Base-by-base conservation (phyloP, 345 rosid genomes). In the Gossypium stocksii region DNA sequence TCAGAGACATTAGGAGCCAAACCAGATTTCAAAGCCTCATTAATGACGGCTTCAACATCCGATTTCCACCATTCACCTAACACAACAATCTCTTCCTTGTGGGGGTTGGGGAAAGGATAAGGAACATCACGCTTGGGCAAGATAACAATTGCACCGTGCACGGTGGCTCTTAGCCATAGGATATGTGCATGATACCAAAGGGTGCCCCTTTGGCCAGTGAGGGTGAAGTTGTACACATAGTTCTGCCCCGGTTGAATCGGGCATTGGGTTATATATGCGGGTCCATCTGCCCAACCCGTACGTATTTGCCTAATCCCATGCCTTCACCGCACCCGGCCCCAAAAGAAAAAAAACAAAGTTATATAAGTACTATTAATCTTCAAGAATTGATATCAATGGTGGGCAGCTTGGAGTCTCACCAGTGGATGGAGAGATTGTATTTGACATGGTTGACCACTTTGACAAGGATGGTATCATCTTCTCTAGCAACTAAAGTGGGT, bases 11-110 rank as follows among this genome's bases (percentile, higher is more conserved):
- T 92, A 0, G 98, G 97, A 16, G 93, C 97, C 69, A 73, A 38
- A 13, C 98, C 97, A 56, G 95, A 89, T 63, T 81, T 89, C 48
- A 58, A 2, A 20, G 97, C 97, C 83, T 91, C 92, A 49, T 89
- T 83, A 64, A 89, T 74, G 73, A 94, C 91, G 19, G 81, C 83
- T 84, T 94, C 97, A 48, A 87, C 89, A 54, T 94, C 97, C 1
- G 97, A 92, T 81, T 90, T 92, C 98, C 98, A 94, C 98, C 98
- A 94, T 71, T 94, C 98, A 81, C 89, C 87, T 82, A 93, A 73
- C 17, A 93, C 0, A 45, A 91, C 73, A 38, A 85, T 68, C 61
- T 82, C 79, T 82, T 94, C 97, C 79, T 84, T 77, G 22, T 86
- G 78, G 13, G 98, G 98, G 54, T 82, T 83, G 4, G 94, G 97